Evolutionary conservation across 768 basidiomycete genomes (phyloP).

Genomic region (Termitomyces heimii): DNA sequence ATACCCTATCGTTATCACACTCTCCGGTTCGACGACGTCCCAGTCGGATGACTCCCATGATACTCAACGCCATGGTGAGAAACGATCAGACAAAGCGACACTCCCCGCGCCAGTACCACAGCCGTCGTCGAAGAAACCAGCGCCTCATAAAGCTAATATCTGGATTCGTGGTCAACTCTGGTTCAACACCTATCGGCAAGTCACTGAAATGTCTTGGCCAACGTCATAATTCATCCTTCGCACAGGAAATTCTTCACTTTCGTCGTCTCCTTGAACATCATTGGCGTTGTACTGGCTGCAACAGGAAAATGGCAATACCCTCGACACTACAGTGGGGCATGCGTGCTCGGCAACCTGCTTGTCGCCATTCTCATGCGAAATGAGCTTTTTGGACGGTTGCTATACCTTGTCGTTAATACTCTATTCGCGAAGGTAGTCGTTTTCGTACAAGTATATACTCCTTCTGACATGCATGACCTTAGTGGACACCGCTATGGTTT

Average conservation of each 20-base stretch:
- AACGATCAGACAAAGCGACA: background rate
- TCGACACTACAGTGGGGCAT: constrained; percentile 56
- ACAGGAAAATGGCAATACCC: constrained; percentile 67
- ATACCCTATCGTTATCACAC: constrained; percentile 16
- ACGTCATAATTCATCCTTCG: background rate
- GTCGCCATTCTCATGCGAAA: constrained; percentile 74
- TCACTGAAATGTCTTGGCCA: background rate
- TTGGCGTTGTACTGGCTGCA: constrained; percentile 54
- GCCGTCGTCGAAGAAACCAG: constrained; percentile 14
- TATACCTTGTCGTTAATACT: constrained; percentile 69
- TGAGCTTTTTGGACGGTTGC: constrained; percentile 72
- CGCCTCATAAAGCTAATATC: constrained; percentile 35
- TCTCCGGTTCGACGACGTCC: constrained; percentile 9
- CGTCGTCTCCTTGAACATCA: constrained; percentile 52
- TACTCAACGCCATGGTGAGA: background rate
- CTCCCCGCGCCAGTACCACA: constrained; percentile 6
- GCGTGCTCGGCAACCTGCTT: constrained; percentile 71
- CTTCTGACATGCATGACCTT: constrained; percentile 1
- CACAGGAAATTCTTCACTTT: constrained; percentile 69
- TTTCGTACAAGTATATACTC: background rate
- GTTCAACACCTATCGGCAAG: constrained; percentile 76
- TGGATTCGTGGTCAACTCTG: constrained; percentile 62
- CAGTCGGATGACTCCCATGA: constrained; percentile 9
- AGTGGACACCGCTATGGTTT: constrained; percentile 47
- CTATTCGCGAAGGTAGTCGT: constrained; percentile 66